phyloP scores from a whole-genome alignment of 2,329 filamentous ascomycete species.

The Tolypocladium paradoxum region DNA sequence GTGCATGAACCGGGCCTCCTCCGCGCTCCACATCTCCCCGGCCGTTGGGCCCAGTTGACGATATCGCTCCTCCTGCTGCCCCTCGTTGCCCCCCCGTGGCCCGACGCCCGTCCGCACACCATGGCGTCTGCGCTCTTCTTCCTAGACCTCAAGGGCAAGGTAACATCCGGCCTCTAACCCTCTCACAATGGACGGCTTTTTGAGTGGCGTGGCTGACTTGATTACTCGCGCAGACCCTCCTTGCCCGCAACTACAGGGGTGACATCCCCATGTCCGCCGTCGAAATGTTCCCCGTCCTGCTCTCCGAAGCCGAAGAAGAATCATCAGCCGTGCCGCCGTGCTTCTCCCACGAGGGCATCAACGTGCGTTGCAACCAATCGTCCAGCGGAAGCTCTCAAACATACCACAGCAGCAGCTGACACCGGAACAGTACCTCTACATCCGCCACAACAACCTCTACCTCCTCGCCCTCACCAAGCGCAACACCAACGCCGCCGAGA shows the following conservation, averaged over 20 bases:
- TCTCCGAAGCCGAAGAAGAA: conserved; percentile 98
- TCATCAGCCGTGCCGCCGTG: conserved; percentile 94
- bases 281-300: conserved; percentile 90
- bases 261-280: conserved; percentile 99
- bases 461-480: conserved; percentile 95
- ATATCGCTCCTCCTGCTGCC: conserved; percentile 12
- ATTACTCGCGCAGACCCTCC: conserved; percentile 61
- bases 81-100: conserved; percentile 5
- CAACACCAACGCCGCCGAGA: conserved; percentile 97
- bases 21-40: conserved; percentile 6
- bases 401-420: conserved; percentile 3
- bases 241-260: conserved; percentile 95
- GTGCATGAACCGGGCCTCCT: conserved; percentile 1
- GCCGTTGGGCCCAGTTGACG: conserved; percentile 10
- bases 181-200: background rate
- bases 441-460: conserved; percentile 98
- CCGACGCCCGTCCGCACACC: conserved; percentile 15
- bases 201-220: conserved; percentile 9
- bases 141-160: conserved; percentile 99
- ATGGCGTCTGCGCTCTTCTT: conserved; percentile 99
- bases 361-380: conserved; percentile 49
- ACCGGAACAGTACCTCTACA: conserved; percentile 76
- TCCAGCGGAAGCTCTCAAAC: background rate
- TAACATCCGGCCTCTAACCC: conserved; percentile 21
- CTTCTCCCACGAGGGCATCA: conserved; percentile 97